These are phyloP conservation scores for Effrenium voratum DNA, from an alignment of 73 alveolate genomes.

Conservation along the genomic window DNA sequence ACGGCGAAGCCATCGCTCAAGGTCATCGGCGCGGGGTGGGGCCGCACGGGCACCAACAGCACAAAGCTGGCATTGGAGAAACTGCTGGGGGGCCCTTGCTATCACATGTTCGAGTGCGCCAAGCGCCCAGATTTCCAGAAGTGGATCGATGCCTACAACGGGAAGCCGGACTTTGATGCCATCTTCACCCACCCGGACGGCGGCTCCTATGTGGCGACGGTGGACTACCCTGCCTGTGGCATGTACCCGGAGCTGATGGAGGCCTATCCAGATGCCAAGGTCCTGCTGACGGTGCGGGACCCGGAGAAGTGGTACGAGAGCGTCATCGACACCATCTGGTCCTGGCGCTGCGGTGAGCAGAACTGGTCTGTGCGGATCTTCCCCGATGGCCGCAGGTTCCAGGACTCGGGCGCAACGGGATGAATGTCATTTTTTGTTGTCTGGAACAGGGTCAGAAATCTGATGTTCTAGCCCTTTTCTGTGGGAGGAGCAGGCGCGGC, in stretches of 20 bases:
- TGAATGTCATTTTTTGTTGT: too few species aligned
- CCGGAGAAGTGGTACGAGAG: slow-evolving; percentile 83
- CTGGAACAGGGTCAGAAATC: too few species aligned
- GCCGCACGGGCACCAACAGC: slow-evolving; percentile 53
- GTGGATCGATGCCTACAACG: slow-evolving; percentile 33
- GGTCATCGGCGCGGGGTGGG: slow-evolving; percentile 72
- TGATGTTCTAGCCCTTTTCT: too few species aligned
- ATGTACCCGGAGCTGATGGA: slow-evolving; percentile 61
- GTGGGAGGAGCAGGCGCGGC: background rate
- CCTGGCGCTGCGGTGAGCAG: slow-evolving; percentile 58
- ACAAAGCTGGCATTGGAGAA: slow-evolving; percentile 52
- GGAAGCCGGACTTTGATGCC: slow-evolving; percentile 19
- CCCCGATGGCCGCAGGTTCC: slow-evolving; percentile 38
- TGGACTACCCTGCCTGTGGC: slow-evolving; percentile 87
- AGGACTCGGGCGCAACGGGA: too few species aligned
- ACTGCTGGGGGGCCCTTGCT: slow-evolving; percentile 68
- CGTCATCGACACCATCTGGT: slow-evolving; percentile 67
- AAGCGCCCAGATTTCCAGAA: background rate
- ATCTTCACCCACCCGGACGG: slow-evolving; percentile 43
- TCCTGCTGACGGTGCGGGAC: slow-evolving; percentile 56
- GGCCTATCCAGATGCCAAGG: slow-evolving; percentile 50
- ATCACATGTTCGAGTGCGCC: slow-evolving; percentile 45
- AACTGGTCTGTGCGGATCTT: slow-evolving; percentile 65
- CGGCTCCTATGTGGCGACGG: slow-evolving; percentile 8
- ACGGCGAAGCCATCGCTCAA: slow-evolving; percentile 11